A percentile compares a stretch with the other conserved stretches of the same genome.
phyloP scores from a whole-genome alignment of 352 stramenopile species.

The Phytopythium aichiense region DNA sequence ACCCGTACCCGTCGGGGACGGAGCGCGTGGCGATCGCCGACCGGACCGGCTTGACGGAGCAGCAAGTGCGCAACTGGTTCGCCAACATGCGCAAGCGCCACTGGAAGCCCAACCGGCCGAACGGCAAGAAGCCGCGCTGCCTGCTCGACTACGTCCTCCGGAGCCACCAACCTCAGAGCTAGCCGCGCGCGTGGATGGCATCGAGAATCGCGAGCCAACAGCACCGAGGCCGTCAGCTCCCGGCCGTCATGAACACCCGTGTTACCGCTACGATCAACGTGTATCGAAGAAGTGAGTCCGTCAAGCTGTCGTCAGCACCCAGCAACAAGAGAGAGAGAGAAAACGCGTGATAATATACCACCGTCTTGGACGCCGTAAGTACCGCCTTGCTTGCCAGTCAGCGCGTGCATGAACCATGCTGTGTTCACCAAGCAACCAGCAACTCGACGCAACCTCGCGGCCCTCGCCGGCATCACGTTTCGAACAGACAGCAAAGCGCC shows the following conservation, averaged over 20 bases:
- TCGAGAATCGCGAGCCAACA: not conserved
- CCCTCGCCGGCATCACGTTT: not conserved
- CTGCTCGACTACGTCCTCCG: slow-evolving; percentile 75
- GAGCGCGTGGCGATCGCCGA: slow-evolving; percentile 69
- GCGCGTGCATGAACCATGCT: not conserved
- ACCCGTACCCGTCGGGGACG: slow-evolving; percentile 67
- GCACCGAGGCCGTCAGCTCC: not conserved
- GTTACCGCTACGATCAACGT: slow-evolving; percentile 3
- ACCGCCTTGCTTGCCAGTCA: not conserved
- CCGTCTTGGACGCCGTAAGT: not conserved
- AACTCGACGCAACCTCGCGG: not conserved
- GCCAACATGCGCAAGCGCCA: slow-evolving; percentile 88
- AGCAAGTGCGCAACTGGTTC: slow-evolving; percentile 88
- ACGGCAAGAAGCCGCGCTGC: slow-evolving; percentile 72
- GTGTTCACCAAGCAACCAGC: not conserved
- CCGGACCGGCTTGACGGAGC: slow-evolving; percentile 64
- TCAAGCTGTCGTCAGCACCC: not conserved
- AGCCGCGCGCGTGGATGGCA: not conserved
- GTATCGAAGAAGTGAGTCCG: not conserved
- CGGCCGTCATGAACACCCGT: not conserved
- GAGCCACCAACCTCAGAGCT: slow-evolving; percentile 27
- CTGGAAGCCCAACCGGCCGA: slow-evolving; percentile 75
- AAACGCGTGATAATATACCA: not conserved
- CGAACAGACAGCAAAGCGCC: not conserved
- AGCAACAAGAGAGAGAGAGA: not conserved